phyloP scores from a whole-genome alignment of 768 basidiomycete genomes.

The Fomitopsis serialis region DNA sequence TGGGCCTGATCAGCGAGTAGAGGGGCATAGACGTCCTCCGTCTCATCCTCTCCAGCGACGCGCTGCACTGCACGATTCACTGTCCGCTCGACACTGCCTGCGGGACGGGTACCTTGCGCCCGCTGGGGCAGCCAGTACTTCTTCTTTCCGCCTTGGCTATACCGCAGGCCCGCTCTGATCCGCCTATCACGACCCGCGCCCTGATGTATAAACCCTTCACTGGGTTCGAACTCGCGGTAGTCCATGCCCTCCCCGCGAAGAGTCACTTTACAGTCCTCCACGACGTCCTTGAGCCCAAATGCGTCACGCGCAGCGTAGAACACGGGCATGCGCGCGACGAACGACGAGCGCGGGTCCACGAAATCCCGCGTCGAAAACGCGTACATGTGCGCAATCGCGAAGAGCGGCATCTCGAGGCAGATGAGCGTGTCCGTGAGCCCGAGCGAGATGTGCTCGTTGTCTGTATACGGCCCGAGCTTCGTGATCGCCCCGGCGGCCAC shows the following conservation, averaged over 20 bases:
- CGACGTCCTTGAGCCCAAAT: constrained; percentile 80
- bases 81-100: constrained; percentile 35
- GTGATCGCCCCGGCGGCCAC: constrained; percentile 77
- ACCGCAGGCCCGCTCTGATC: constrained; percentile 88
- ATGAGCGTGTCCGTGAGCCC: constrained; percentile 88
- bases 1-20: constrained; percentile 60
- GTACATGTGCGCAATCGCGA: constrained; percentile 91
- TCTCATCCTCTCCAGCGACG: constrained; percentile 36
- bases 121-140: constrained; percentile 96
- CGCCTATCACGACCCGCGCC: constrained; percentile 81
- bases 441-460: constrained; percentile 84
- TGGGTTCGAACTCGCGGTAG: constrained; percentile 95
- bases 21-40: constrained; percentile 68
- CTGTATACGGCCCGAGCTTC: constrained; percentile 81
- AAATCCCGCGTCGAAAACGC: constrained; percentile 93
- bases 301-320: constrained; percentile 85
- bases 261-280: constrained; percentile 80
- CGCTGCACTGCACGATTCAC: constrained; percentile 37
- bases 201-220: constrained; percentile 88
- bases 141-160: constrained; percentile 80
- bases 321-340: constrained; percentile 87
- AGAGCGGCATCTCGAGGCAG: constrained; percentile 96
- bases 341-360: constrained; percentile 53
- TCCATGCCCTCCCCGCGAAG: constrained; percentile 87
- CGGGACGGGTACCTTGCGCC: constrained; percentile 31